phyloP scores from a whole-genome alignment of 1,284 basidiomycete genomes.

The Microbotryum scabiosae region DNA sequence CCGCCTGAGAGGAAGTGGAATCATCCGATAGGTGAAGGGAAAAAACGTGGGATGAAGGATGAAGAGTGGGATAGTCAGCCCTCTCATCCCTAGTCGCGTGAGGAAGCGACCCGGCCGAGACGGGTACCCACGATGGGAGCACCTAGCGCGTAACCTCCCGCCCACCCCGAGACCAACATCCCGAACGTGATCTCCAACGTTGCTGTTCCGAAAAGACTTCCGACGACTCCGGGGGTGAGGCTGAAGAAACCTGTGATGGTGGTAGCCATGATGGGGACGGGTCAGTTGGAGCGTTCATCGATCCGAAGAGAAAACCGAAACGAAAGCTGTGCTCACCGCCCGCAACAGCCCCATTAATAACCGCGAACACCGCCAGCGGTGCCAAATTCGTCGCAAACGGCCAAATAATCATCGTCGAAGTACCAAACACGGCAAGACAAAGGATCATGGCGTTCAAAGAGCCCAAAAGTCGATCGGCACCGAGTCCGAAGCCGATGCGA shows the following conservation, averaged over 20 bases:
- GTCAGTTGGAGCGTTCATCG: no score
- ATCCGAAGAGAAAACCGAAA: no score
- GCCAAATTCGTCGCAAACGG: constrained; percentile 9
- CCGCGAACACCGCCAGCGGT: constrained; percentile 12
- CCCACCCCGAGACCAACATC: constrained; percentile 4
- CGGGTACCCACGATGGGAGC: background rate
- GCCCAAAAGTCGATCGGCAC: constrained; percentile 15
- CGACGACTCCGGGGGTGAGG: constrained; percentile 15
- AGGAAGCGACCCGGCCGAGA: background rate
- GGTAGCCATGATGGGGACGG: no score
- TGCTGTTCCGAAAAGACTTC: constrained; percentile 12
- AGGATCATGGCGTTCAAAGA: constrained; percentile 19
- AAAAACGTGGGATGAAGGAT: no score
- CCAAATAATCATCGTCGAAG: constrained; percentile 17
- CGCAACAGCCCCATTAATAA: constrained; percentile 15
- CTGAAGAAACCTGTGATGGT: constrained; percentile 16
- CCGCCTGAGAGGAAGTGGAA: background rate
- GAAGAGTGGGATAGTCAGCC: background rate
- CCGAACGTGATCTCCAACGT: constrained; percentile 11
- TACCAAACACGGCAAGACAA: constrained; percentile 10
- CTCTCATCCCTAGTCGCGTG: constrained; percentile 12
- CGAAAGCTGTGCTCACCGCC: constrained; percentile 3
- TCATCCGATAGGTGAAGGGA: no score
- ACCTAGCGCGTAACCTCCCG: background rate
- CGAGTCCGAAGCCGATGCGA: constrained; percentile 19